Evolutionary conservation across 306 rosid species (phyloP).

Genomic region (Ziziphus jujuba): DNA sequence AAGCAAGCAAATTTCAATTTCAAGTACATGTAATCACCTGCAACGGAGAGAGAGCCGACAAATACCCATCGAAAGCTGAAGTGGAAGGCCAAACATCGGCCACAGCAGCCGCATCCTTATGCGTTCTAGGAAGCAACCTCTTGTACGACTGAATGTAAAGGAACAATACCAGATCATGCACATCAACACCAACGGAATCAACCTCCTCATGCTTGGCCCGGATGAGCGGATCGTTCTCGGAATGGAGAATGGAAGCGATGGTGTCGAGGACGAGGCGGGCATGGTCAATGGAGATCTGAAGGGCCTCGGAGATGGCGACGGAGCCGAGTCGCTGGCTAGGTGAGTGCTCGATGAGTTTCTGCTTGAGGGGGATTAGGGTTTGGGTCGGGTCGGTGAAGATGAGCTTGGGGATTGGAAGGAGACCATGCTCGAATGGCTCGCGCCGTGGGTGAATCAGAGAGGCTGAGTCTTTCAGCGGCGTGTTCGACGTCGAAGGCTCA

Average conservation of each 20-base stretch:
- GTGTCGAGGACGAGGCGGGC: constrained; percentile 79
- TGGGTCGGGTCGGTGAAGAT: constrained; percentile 83
- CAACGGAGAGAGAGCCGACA: constrained; percentile 96
- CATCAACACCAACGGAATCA: constrained; percentile 63
- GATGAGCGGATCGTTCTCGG: constrained; percentile 71
- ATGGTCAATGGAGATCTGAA: constrained; percentile 85
- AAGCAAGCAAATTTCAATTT: background rate
- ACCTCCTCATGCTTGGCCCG: constrained; percentile 37
- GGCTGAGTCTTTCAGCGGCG: constrained; percentile 48
- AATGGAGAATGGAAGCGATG: constrained; percentile 69
- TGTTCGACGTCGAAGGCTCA: constrained; percentile 50
- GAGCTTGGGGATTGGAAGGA: constrained; percentile 78
- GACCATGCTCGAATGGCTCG: constrained; percentile 90
- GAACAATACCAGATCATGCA: constrained; percentile 81
- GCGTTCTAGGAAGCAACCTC: constrained; percentile 85
- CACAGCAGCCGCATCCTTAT: constrained; percentile 93
- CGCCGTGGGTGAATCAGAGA: constrained; percentile 76
- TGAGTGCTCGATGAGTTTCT: constrained; percentile 51
- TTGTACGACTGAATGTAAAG: constrained; percentile 94
- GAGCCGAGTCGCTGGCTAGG: constrained; percentile 51
- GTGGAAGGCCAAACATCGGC: constrained; percentile 99
- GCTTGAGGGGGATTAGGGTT: constrained; percentile 78
- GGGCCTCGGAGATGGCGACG: constrained; percentile 56
- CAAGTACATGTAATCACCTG: constrained; percentile 53
- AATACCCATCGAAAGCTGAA: constrained; percentile 97